Conservation (phyloP, 139 green algal genomes). For the Chlorella sp. region DNA sequence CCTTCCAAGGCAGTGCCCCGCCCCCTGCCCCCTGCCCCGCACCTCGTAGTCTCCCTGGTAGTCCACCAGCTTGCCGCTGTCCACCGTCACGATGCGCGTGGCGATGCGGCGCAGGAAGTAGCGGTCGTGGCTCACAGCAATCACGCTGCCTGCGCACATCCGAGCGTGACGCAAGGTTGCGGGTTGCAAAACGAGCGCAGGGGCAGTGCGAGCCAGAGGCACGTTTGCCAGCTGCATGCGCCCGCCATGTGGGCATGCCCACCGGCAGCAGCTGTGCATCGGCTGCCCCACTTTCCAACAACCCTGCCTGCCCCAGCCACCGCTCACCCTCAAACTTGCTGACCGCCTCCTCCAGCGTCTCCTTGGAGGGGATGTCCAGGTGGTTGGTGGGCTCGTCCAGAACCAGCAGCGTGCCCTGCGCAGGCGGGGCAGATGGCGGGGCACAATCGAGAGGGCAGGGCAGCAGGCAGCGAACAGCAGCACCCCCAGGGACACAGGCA, state of each 20-base stretch:
- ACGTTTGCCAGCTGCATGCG: too few relatives aligned
- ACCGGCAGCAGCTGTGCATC: too few relatives aligned
- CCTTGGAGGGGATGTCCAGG: constrained; percentile 99
- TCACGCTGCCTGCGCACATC: constrained; percentile 60
- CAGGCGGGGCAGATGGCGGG: background rate
- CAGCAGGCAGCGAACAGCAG: background rate
- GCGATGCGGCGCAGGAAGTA: constrained; percentile 98
- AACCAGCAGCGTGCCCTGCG: constrained; percentile 79
- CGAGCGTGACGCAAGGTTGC: background rate
- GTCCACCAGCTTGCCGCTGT: constrained; percentile 80
- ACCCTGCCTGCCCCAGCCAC: background rate
- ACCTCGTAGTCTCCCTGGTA: constrained; percentile 96
- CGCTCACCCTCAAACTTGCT: constrained; percentile 82
- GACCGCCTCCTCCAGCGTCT: constrained; percentile 97
- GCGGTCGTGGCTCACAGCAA: constrained; percentile 96
- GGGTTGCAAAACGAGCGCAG: background rate
- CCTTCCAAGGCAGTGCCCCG: too few relatives aligned
- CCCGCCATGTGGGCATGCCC: too few relatives aligned
- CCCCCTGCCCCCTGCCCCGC: too few relatives aligned
- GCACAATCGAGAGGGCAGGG: background rate
- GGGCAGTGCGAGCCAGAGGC: too few relatives aligned
- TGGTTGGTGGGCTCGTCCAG: constrained; percentile 99
- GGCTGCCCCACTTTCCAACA: background rate
- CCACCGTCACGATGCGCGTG: constrained; percentile 83
- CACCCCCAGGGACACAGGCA: background rate